These are phyloP conservation scores for Pseudoneurospora amorphoporcata DNA, from an alignment of 495 filamentous ascomycete genomes.

Conservation along the genomic window DNA sequence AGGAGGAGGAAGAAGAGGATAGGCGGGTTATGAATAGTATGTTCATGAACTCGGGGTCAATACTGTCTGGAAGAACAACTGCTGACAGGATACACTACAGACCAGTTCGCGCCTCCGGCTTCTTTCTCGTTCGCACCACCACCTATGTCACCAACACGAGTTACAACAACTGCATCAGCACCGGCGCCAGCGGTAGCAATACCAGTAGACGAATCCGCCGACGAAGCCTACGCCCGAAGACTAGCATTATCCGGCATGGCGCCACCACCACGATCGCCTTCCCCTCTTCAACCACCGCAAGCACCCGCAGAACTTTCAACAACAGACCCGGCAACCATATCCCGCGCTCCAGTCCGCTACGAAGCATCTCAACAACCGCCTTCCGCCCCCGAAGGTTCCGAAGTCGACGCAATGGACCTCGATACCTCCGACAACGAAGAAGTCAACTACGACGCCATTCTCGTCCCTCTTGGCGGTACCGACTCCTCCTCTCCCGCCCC, in stretches of 20 bases:
- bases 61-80: not conserved
- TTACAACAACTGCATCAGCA: constrained; percentile 23
- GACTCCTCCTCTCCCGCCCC: not conserved
- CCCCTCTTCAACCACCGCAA: constrained; percentile 39
- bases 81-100: constrained; percentile 29
- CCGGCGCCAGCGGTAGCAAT: constrained; percentile 6
- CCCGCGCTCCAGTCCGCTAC: constrained; percentile 80
- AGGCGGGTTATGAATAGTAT: constrained; percentile 43
- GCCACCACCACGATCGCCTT: constrained; percentile 23
- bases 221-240: constrained; percentile 62
- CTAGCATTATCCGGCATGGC: constrained; percentile 41
- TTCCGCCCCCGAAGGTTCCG: not conserved
- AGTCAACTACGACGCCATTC: constrained; percentile 33
- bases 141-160: constrained; percentile 37
- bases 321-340: constrained; percentile 48
- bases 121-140: constrained; percentile 66
- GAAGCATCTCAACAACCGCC: constrained; percentile 48
- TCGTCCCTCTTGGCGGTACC: constrained; percentile 1
- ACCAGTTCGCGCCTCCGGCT: constrained; percentile 61
- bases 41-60: not conserved
- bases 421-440: constrained; percentile 34
- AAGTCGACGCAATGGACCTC: constrained; percentile 42
- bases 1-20: constrained; percentile 44
- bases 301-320: constrained; percentile 30
- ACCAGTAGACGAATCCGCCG: constrained; percentile 51